These are phyloP conservation scores for Psilocybe sp. DNA, from an alignment of 768 basidiomycete genomes.

Conservation along the genomic window DNA sequence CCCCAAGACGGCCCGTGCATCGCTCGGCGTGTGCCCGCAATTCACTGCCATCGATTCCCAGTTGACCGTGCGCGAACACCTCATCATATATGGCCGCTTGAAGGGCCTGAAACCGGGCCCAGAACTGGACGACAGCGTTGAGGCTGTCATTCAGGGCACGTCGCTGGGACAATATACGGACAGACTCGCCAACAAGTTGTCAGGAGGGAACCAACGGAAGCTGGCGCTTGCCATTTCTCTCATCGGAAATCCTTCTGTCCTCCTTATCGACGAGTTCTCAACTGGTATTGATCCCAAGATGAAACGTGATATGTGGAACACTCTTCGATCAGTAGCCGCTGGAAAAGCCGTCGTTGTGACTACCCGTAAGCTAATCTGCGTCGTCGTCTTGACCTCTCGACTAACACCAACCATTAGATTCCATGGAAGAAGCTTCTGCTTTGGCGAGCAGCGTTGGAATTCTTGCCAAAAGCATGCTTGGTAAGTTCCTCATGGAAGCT, in stretches of 20 bases:
- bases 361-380: constrained; percentile 48
- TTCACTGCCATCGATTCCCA: constrained; percentile 82
- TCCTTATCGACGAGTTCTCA: constrained; percentile 82
- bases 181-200: constrained; percentile 69
- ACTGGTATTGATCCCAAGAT: constrained; percentile 82
- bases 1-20: constrained; percentile 60
- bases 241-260: constrained; percentile 70
- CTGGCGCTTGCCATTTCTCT: constrained; percentile 73
- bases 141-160: constrained; percentile 55
- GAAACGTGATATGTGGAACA: constrained; percentile 83
- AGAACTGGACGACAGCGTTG: constrained; percentile 52
- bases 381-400: neutral
- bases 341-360: constrained; percentile 74
- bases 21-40: constrained; percentile 81
- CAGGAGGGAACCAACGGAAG: constrained; percentile 80
- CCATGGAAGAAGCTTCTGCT: constrained; percentile 83
- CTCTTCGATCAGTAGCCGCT: constrained; percentile 57
- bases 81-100: constrained; percentile 67
- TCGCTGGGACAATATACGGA: constrained; percentile 61
- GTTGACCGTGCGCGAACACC: constrained; percentile 75
- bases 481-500: neutral
- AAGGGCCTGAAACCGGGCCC: constrained; percentile 58
- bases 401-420: constrained; percentile 38
- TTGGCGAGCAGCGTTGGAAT: constrained; percentile 77
- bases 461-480: constrained; percentile 66